These are phyloP conservation scores for Globisporangium yorkense DNA, from an alignment of 352 stramenopile genomes.

Conservation along the genomic window DNA sequence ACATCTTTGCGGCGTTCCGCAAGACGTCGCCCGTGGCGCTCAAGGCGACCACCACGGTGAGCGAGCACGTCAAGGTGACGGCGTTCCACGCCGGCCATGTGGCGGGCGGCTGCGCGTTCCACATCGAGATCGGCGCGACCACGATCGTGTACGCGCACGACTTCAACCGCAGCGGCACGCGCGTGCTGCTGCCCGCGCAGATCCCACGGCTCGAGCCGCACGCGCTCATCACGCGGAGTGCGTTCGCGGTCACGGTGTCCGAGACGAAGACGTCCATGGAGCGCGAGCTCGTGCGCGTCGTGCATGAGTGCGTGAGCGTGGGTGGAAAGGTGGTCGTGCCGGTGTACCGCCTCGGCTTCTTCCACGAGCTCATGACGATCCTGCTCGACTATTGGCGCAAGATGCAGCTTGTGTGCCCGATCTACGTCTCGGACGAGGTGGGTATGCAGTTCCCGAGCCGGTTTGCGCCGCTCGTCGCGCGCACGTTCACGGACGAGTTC, in stretches of 20 bases:
- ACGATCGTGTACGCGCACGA: constrained; percentile 71
- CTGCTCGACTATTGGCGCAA: constrained; percentile 68
- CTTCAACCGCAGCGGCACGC: constrained; percentile 70
- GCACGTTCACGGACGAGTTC: constrained; percentile 52
- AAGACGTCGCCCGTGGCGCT: constrained; percentile 42
- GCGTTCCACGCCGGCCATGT: constrained; percentile 80
- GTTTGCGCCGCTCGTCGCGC: constrained; percentile 53
- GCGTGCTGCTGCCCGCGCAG: constrained; percentile 60
- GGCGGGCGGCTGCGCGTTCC: constrained; percentile 66
- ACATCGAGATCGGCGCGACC: constrained; percentile 69
- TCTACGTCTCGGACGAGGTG: constrained; percentile 57
- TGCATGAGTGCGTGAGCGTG: constrained; percentile 69
- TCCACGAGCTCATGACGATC: constrained; percentile 74
- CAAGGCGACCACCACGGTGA: constrained; percentile 52
- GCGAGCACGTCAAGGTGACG: constrained; percentile 66
- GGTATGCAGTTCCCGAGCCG: constrained; percentile 47
- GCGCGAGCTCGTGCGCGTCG: constrained; percentile 69
- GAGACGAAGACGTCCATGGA: constrained; percentile 80
- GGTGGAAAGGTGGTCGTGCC: constrained; percentile 84
- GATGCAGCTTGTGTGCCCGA: constrained; percentile 45
- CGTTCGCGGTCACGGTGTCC: constrained; percentile 78
- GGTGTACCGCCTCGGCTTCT: constrained; percentile 69
- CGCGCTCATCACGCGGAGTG: constrained; percentile 58
- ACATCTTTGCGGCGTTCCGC: constrained; percentile 49
- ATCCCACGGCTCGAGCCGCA: constrained; percentile 61